phyloP scores from a whole-genome alignment of 768 basidiomycete genomes.

The Russula foetens region DNA sequence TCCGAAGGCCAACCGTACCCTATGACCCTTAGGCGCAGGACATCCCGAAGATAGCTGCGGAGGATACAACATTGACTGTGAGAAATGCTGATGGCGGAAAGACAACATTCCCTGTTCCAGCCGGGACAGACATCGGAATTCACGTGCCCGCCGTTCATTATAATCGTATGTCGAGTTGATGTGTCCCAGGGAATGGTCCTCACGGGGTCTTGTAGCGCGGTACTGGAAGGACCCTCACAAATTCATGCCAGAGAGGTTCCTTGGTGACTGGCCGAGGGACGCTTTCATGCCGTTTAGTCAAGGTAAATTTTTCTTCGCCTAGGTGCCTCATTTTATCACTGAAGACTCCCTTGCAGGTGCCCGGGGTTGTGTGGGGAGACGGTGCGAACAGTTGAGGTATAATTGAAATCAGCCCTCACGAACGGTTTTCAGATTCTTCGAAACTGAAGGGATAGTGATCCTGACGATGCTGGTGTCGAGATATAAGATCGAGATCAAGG shows the following conservation, averaged over 20 bases:
- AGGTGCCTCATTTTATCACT: neutral
- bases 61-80: slow-evolving; percentile 36
- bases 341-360: neutral
- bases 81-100: slow-evolving; percentile 32
- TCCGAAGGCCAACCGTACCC: neutral
- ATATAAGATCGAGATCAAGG: slow-evolving; percentile 41
- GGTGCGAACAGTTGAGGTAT: neutral
- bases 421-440: slow-evolving; percentile 33
- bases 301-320: slow-evolving; percentile 1
- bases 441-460: slow-evolving; percentile 40
- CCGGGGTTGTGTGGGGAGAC: slow-evolving; percentile 21
- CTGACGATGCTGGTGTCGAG: slow-evolving; percentile 37
- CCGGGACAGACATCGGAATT: slow-evolving; percentile 32
- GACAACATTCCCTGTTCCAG: slow-evolving; percentile 35
- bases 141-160: slow-evolving; percentile 38
- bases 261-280: slow-evolving; percentile 27
- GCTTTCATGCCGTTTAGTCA: slow-evolving; percentile 29
- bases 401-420: neutral
- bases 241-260: slow-evolving; percentile 35
- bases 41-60: slow-evolving; percentile 40
- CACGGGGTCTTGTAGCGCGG: slow-evolving; percentile 32
- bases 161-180: slow-evolving; percentile 32
- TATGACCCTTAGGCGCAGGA: slow-evolving; percentile 32
- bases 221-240: slow-evolving; percentile 47
- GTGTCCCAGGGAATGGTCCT: neutral